Evolutionary conservation across 805 yeast genomes (phyloP), one percentile per base, ranked within the genome.

Genomic region (Kazachstania psychrophila): DNA sequence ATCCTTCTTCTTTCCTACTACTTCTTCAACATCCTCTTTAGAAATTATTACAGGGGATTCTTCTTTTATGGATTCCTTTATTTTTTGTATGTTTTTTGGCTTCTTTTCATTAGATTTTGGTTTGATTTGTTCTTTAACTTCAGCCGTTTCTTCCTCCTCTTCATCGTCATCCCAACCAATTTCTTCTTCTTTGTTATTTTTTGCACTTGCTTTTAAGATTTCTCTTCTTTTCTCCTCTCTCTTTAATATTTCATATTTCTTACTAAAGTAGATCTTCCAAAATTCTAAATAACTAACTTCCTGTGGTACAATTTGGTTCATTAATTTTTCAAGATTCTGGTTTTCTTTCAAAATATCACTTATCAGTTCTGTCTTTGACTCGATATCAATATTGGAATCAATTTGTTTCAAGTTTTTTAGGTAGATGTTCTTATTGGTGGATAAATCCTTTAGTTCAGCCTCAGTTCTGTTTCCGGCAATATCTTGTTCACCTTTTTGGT

Each of bases 221-320:
- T 70, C 69, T 58, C 78, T 79, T 52, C 95, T 69, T 53, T 75
- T 69, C 49, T 64, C 63, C 49, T 86, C 94, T 47, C 72, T 77
- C 31, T 69, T 68, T 28, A 72, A 66, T 15, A 85, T 72, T 46
- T 68, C 66, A 10, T 60, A 55, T 39, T 70, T 72, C 49, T 70
- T 64, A 37, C 61, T 65, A 58, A 75, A 80, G 59, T 84, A 87
- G 23, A 77, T 68, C 31, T 65, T 61, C 96, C 96, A 88, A 57
- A 88, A 88, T 32, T 65, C 64, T 18, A 69, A 62, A 48, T 77
- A 80, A 3, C 73, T 50, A 25, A 79, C 58, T 46, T 70, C 56
- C 6, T 68, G 71, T 0, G 95, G 94, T 2, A 87, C 94, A 6
- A 86, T 54, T 20, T 62, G 61, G 38, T 74, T 72, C 74, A 75